A percentile compares a stretch with the other conserved stretches of the same genome.
These are phyloP conservation scores for Trichoderma asperellum DNA, from an alignment of 2,329 filamentous ascomycete species.

Conservation along the genomic window DNA sequence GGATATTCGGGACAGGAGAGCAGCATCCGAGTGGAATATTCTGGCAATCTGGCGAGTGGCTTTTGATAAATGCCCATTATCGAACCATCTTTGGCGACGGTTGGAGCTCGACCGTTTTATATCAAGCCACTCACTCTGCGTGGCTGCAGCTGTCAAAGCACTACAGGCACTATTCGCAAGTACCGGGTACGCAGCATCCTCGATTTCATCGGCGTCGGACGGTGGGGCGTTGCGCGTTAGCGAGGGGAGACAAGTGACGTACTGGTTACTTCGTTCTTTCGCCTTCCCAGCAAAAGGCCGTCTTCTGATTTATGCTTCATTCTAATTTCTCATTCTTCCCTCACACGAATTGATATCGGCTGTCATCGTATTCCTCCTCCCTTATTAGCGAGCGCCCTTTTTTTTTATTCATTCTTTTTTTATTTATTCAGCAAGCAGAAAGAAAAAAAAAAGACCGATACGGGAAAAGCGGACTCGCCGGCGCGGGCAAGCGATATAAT, in stretches of 20 bases:
- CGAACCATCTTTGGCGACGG: neutral
- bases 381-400: neutral
- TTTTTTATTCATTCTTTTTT: neutral
- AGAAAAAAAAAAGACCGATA: neutral
- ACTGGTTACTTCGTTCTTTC: neutral
- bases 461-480: neutral
- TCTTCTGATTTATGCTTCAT: neutral
- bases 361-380: neutral
- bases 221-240: neutral
- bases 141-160: neutral
- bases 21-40: neutral
- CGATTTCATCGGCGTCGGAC: constrained; percentile 1
- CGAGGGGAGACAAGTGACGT: constrained; percentile 14
- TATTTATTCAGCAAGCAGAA: neutral
- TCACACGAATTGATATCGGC: neutral
- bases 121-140: neutral
- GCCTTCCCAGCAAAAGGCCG: neutral
- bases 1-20: neutral
- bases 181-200: neutral
- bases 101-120: neutral
- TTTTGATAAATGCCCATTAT: neutral
- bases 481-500: neutral
- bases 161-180: neutral
- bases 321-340: neutral
- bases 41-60: neutral